phyloP scores from a whole-genome alignment of 73 alveolate genomes.

The Paramecium pentaurelia region DNA sequence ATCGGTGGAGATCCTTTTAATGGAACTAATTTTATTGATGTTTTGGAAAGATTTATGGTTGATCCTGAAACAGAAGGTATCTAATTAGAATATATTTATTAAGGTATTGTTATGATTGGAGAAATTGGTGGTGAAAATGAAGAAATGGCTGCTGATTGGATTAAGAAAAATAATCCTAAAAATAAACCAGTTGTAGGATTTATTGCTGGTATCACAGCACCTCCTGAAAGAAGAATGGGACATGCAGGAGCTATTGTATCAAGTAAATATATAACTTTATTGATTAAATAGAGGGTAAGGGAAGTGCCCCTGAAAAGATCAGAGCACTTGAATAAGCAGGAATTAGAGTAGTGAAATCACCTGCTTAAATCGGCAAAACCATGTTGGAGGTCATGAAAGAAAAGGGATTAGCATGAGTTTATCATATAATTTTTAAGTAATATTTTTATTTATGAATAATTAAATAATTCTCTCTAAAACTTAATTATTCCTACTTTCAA shows the following conservation, averaged over 20 bases:
- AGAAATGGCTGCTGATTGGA: constrained; percentile 93
- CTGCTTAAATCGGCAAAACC: background rate
- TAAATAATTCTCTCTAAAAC: background rate
- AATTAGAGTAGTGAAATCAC: background rate
- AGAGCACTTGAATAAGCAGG: constrained; percentile 31
- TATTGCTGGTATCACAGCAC: constrained; percentile 94
- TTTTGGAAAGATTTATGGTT: constrained; percentile 81
- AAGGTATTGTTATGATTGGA: constrained; percentile 94
- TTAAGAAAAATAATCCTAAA: constrained; percentile 72
- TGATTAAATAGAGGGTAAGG: background rate
- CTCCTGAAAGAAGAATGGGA: constrained; percentile 96
- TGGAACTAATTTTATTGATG: constrained; percentile 97
- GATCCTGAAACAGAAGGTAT: constrained; percentile 94
- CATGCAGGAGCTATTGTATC: constrained; percentile 81
- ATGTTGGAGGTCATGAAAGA: background rate
- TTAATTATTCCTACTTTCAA: background rate
- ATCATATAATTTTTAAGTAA: background rate
- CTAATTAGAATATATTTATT: background rate
- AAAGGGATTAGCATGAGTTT: constrained; percentile 3
- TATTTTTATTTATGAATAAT: background rate
- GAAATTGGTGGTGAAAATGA: constrained; percentile 98
- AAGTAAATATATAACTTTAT: background rate
- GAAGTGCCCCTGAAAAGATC: constrained; percentile 2
- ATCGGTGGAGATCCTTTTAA: constrained; percentile 98
- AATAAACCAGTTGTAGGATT: constrained; percentile 93